Evolutionary conservation across 768 basidiomycete genomes (phyloP).

Genomic region (Candolleomyces efflorescens): DNA sequence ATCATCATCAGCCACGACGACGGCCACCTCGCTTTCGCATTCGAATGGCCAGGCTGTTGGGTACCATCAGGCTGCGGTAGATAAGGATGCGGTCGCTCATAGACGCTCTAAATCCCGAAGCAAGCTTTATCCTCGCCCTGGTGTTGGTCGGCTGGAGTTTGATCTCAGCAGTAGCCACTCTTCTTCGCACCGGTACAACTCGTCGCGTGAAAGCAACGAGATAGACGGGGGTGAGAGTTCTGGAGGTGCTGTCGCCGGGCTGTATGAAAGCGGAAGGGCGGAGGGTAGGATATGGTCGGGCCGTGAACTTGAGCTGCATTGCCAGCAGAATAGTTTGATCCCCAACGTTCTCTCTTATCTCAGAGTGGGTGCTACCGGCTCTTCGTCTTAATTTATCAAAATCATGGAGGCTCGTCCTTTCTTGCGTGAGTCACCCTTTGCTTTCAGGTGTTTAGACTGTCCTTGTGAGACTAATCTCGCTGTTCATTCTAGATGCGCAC

Average conservation of each 20-base stretch:
- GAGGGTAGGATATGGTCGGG: conserved; percentile 66
- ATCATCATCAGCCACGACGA: background rate
- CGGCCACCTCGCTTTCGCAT: background rate
- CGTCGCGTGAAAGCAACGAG: conserved; percentile 26
- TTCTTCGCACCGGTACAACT: conserved; percentile 17
- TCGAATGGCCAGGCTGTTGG: conserved; percentile 9
- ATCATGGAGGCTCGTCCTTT: background rate
- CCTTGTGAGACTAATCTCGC: too few species aligned
- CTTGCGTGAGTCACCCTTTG: background rate
- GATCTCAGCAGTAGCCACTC: conserved; percentile 46
- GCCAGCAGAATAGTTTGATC: conserved; percentile 87
- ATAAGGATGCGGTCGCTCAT: conserved; percentile 25
- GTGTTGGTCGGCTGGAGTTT: conserved; percentile 60
- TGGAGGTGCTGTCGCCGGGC: conserved; percentile 14
- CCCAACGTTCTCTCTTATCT: conserved; percentile 67
- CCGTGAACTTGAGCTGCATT: conserved; percentile 79
- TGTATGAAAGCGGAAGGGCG: conserved; percentile 19
- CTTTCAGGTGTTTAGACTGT: too few species aligned
- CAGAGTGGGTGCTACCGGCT: conserved; percentile 45
- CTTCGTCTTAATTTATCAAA: conserved; percentile 10
- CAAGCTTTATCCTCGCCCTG: conserved; percentile 59
- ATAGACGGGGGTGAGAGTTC: conserved; percentile 17
- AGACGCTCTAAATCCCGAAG: conserved; percentile 69
- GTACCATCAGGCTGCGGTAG: background rate
- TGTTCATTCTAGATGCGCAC: background rate